Conservation (phyloP, 176 grass and related monocot genomes). For the Zizania latifolia region DNA sequence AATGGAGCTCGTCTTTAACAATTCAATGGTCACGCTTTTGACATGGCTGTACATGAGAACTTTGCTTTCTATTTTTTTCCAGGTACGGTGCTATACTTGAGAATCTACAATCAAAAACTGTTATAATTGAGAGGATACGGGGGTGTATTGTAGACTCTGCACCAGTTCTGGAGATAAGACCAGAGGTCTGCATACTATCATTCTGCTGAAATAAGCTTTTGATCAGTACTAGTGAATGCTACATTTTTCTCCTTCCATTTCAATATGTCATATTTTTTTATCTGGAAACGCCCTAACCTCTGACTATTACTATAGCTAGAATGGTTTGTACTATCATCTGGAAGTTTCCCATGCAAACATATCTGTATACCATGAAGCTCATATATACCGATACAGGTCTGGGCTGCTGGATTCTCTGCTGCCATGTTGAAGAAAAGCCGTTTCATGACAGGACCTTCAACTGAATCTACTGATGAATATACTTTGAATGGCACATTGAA, state of each 20-base stretch:
- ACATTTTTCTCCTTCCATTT: background rate
- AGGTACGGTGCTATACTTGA: conserved; percentile 87
- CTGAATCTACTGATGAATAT: conserved; percentile 29
- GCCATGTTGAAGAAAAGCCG: conserved; percentile 73
- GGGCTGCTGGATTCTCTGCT: conserved; percentile 95
- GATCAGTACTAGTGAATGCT: conserved; percentile 4
- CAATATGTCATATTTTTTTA: background rate
- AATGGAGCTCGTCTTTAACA: background rate
- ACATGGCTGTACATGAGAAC: background rate
- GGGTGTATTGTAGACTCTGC: conserved; percentile 94
- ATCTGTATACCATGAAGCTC: conserved; percentile 15
- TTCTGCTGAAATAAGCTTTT: background rate
- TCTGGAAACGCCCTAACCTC: background rate
- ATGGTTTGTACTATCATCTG: background rate
- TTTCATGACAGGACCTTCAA: conserved; percentile 40
- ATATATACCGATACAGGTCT: conserved; percentile 73
- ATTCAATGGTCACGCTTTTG: background rate
- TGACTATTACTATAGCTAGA: background rate
- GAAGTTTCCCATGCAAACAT: background rate
- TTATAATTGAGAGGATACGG: conserved; percentile 79
- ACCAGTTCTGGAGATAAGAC: conserved; percentile 75
- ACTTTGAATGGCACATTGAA: no score
- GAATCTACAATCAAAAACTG: conserved; percentile 60
- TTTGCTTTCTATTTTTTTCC: conserved; percentile 25
- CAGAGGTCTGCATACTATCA: conserved; percentile 54